Percentiles rank a stretch among this genome's conserved stretches.
These are phyloP conservation scores for Lanmaoa pseudosensibilis DNA, from an alignment of 768 basidiomycete species.

Conservation along the genomic window DNA sequence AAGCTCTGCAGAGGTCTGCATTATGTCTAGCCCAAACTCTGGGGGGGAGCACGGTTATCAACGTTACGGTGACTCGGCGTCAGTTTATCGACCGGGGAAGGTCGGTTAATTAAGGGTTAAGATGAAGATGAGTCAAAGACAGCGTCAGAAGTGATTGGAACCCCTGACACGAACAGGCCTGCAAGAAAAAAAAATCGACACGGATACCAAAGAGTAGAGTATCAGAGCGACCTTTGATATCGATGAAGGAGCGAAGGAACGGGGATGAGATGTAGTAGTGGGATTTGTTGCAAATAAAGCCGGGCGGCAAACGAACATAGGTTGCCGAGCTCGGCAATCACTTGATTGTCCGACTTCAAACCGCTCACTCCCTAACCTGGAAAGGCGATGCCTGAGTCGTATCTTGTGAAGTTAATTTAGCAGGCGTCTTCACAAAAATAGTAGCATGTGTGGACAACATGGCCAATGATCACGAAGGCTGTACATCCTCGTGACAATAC, in stretches of 20 bases:
- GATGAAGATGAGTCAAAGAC: slow-evolving; percentile 25
- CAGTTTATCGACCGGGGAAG: slow-evolving; percentile 42
- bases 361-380: slow-evolving; percentile 32
- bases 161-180: background rate
- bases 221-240: slow-evolving; percentile 23
- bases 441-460: slow-evolving; percentile 19
- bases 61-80: slow-evolving; percentile 42
- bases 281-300: slow-evolving; percentile 43
- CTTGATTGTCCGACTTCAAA: slow-evolving; percentile 35
- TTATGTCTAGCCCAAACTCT: slow-evolving; percentile 22
- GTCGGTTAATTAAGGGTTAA: slow-evolving; percentile 41
- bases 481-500: slow-evolving; percentile 23
- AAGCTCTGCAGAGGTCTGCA: slow-evolving; percentile 30
- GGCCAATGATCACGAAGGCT: slow-evolving; percentile 17
- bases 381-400: slow-evolving; percentile 23
- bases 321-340: slow-evolving; percentile 41
- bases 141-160: slow-evolving; percentile 6
- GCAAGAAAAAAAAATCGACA: slow-evolving; percentile 3
- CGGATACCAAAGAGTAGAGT: slow-evolving; percentile 11
- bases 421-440: slow-evolving; percentile 17
- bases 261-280: slow-evolving; percentile 35
- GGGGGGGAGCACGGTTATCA: slow-evolving; percentile 36
- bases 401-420: slow-evolving; percentile 27
- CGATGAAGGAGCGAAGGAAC: slow-evolving; percentile 31
- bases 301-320: slow-evolving; percentile 37